phyloP scores from a whole-genome alignment of 768 basidiomycete species.

The Suillus occidentalis region DNA sequence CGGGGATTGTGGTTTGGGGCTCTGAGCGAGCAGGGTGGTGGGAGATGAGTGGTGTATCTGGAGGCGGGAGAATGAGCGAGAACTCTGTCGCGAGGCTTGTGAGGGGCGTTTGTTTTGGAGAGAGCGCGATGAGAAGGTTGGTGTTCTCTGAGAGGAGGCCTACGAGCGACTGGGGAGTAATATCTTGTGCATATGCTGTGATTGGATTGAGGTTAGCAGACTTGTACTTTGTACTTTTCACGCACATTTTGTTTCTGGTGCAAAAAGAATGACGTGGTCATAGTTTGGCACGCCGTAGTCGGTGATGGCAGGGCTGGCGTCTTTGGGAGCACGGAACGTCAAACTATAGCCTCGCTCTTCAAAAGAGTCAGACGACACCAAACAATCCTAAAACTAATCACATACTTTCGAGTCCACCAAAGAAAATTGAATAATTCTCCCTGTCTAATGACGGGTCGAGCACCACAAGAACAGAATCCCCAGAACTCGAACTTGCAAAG shows the following conservation, averaged over 20 bases:
- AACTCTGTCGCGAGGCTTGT: constrained; percentile 87
- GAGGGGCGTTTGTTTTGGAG: constrained; percentile 71
- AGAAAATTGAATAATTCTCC: constrained; percentile 80
- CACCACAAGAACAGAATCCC: constrained; percentile 81
- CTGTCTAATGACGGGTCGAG: constrained; percentile 71
- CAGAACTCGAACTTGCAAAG: constrained; percentile 72
- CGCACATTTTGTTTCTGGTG: constrained; percentile 82
- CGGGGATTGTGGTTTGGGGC: constrained; percentile 64
- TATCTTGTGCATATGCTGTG: constrained; percentile 68
- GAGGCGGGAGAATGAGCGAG: constrained; percentile 83
- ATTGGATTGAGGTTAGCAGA: constrained; percentile 1
- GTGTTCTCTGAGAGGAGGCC: constrained; percentile 65
- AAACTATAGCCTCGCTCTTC: constrained; percentile 82
- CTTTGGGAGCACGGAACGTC: constrained; percentile 84
- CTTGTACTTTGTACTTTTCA: neutral
- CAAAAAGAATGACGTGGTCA: constrained; percentile 84
- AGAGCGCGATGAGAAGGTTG: constrained; percentile 84
- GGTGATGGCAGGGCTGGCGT: constrained; percentile 61
- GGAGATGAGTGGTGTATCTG: constrained; percentile 79
- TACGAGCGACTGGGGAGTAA: constrained; percentile 80
- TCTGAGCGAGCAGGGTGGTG: constrained; percentile 79
- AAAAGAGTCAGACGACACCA: neutral
- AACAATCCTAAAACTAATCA: neutral
- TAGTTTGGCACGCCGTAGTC: constrained; percentile 75
- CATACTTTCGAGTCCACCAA: constrained; percentile 72